A percentile compares a stretch with the other conserved stretches of the same genome.
These are phyloP conservation scores for Mariannaea sp. DNA, from an alignment of 2,329 filamentous ascomycete genomes.

Conservation along the genomic window DNA sequence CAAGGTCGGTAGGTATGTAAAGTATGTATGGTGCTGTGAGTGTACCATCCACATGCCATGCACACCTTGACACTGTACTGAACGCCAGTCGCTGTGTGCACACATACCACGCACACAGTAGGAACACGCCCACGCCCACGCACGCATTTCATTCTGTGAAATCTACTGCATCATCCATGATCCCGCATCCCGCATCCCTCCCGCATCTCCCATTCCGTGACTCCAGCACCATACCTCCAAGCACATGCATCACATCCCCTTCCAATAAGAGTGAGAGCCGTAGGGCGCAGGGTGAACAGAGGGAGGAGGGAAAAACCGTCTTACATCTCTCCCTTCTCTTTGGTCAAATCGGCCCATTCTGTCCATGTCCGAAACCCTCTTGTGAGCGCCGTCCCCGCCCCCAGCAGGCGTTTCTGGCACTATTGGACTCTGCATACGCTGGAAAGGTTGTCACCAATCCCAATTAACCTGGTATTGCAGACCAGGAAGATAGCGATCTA, in stretches of 20 bases:
- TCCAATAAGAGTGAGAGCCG: background rate
- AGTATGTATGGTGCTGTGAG: too few species aligned
- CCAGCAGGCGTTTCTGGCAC: too few species aligned
- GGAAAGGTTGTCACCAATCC: background rate
- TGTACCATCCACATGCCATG: too few species aligned
- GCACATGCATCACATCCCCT: constrained; percentile 12
- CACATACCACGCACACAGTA: too few species aligned
- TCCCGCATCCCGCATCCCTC: background rate
- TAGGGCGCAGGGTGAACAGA: constrained; percentile 6
- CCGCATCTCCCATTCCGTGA: background rate
- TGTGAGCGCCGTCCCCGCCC: background rate
- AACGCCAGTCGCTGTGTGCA: too few species aligned
- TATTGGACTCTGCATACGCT: background rate
- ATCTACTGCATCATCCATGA: background rate
- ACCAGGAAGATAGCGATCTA: background rate
- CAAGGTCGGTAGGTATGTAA: too few species aligned
- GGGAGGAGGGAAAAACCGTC: background rate
- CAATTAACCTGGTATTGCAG: background rate
- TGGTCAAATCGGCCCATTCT: constrained; percentile 8
- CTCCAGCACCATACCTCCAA: background rate
- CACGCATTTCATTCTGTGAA: background rate
- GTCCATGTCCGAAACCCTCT: constrained; percentile 7
- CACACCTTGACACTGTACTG: too few species aligned
- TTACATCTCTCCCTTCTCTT: constrained; percentile 3
- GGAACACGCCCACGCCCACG: too few species aligned